Evolutionary conservation across 169 alveolate species (phyloP).

Genomic region (Cryptosporidium parvum): DNA sequence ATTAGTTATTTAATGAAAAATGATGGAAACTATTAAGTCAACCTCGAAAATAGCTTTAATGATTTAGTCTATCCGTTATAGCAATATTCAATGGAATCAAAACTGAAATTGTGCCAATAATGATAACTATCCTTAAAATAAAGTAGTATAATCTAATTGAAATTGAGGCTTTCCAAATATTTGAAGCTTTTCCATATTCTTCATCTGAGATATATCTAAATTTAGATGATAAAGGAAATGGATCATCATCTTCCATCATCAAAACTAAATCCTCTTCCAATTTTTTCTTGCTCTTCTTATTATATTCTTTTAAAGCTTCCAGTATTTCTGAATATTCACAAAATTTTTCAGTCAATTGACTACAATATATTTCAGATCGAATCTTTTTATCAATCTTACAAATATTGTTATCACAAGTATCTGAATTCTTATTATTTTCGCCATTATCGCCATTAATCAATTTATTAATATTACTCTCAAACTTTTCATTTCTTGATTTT

Average conservation of each 20-base stretch:
- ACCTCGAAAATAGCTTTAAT: neutral
- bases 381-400: neutral
- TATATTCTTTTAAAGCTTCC: neutral
- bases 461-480: neutral
- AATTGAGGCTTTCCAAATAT: constrained; percentile 62
- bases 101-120: constrained; percentile 23
- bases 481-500: neutral
- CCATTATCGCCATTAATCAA: no score
- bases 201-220: constrained; percentile 66
- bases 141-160: constrained; percentile 35
- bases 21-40: neutral
- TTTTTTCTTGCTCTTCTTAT: neutral
- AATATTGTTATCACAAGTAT: neutral
- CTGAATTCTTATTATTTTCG: neutral
- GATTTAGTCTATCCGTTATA: constrained; percentile 43
- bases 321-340: neutral
- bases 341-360: neutral
- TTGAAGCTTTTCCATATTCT: constrained; percentile 40
- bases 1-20: neutral
- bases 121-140: constrained; percentile 11
- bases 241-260: constrained; percentile 41
- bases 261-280: neutral
- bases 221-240: constrained; percentile 60
- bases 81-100: constrained; percentile 60
- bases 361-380: constrained; percentile 3